Conservation (phyloP, 352 stramenopile species). For the Phytophthora sp. region DNA sequence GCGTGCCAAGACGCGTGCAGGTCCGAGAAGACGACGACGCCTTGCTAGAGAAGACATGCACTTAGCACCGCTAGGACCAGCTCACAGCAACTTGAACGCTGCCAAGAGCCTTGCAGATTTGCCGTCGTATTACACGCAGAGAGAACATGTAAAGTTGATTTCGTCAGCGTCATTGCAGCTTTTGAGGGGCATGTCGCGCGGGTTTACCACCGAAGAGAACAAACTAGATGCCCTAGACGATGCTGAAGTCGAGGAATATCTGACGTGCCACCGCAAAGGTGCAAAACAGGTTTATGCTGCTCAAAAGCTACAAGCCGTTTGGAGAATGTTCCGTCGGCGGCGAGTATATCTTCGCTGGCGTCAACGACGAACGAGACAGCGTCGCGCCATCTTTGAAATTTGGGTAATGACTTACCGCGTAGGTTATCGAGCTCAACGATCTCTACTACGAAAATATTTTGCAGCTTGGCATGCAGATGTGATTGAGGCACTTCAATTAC, state of each 20-base stretch:
- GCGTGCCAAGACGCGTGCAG: constrained; percentile 18
- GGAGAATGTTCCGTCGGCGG: constrained; percentile 53
- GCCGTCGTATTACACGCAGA: neutral
- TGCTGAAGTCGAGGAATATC: constrained; percentile 27
- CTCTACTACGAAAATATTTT: constrained; percentile 47
- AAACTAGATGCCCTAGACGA: constrained; percentile 26
- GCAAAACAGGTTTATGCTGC: constrained; percentile 35
- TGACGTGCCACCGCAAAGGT: constrained; percentile 16
- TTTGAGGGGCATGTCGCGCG: neutral
- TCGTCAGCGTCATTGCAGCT: constrained; percentile 22
- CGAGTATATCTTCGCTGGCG: constrained; percentile 57
- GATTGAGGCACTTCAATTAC: constrained; percentile 47
- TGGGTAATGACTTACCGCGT: constrained; percentile 59
- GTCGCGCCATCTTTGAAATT: constrained; percentile 47
- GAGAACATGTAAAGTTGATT: constrained; percentile 2
- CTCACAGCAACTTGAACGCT: constrained; percentile 9
- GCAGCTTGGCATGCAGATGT: constrained; percentile 57
- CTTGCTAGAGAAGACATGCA: constrained; percentile 22
- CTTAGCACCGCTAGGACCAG: constrained; percentile 10
- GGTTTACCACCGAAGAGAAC: constrained; percentile 18
- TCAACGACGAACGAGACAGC: constrained; percentile 28
- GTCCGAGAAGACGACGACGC: constrained; percentile 16
- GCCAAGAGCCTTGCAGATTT: constrained; percentile 13
- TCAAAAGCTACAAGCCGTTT: constrained; percentile 55
- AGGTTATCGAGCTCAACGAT: constrained; percentile 34